Percentiles rank a stretch among this genome's conserved stretches.
Conservation (phyloP, 352 stramenopile species). For the Thraustotheca clavata region DNA sequence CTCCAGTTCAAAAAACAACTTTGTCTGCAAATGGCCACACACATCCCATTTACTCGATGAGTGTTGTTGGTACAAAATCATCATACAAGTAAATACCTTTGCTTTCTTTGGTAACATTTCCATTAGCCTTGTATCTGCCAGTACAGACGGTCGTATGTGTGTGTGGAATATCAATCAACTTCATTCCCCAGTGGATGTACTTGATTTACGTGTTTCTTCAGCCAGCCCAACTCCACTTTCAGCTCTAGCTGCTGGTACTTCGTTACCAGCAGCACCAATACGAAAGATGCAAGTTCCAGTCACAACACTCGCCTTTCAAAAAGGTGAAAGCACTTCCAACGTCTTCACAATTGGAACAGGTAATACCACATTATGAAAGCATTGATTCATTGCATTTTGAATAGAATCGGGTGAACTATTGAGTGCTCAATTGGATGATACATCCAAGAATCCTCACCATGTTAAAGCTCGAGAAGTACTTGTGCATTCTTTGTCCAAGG, state of each 20-base stretch:
- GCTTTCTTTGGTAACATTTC: not conserved
- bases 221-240: too few species aligned
- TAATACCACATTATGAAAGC: not conserved
- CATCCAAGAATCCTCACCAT: not conserved
- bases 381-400: not conserved
- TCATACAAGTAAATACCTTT: conserved; percentile 47
- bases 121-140: conserved; percentile 74
- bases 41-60: conserved; percentile 83
- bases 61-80: conserved; percentile 70
- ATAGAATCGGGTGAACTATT: conserved; percentile 17
- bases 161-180: conserved; percentile 81
- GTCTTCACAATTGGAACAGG: conserved; percentile 80
- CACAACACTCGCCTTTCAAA: conserved; percentile 71
- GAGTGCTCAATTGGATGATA: conserved; percentile 14
- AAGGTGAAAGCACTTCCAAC: conserved; percentile 48
- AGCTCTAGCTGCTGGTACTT: conserved; percentile 65
- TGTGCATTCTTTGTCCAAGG: conserved; percentile 52
- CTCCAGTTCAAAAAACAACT: conserved; percentile 76
- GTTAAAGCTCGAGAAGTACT: conserved; percentile 45
- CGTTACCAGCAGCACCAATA: conserved; percentile 45
- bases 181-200: conserved; percentile 73
- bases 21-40: conserved; percentile 75
- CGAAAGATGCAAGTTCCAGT: conserved; percentile 84
- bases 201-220: conserved; percentile 67
- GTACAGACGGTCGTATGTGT: conserved; percentile 78